Conservation (phyloP, 176 grass and related monocot genomes). For the Alloteropsis semialata region DNA sequence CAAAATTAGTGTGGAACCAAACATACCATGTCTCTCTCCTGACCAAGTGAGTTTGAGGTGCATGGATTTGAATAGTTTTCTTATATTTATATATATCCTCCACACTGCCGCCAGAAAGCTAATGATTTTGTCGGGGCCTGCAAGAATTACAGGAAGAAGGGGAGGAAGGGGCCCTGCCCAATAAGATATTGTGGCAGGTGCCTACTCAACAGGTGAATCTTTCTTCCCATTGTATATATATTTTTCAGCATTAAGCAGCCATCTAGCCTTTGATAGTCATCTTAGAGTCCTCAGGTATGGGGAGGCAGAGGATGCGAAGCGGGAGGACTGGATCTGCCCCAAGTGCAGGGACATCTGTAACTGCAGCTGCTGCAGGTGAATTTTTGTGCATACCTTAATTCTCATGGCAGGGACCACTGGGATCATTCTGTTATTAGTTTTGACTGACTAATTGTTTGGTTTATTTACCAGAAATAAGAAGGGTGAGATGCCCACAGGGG, state of each 20-base stretch:
- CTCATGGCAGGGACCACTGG: too few relatives aligned
- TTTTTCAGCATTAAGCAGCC: background rate
- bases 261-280: background rate
- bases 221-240: background rate
- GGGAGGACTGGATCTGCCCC: slow-evolving; percentile 64
- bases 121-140: background rate
- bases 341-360: slow-evolving; percentile 82
- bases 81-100: background rate
- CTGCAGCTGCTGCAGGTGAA: slow-evolving; percentile 84
- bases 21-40: too few relatives aligned
- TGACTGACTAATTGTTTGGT: background rate
- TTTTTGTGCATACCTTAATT: background rate
- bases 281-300: slow-evolving; percentile 48
- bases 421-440: background rate
- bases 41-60: background rate
- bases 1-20: too few relatives aligned
- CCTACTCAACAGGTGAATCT: background rate
- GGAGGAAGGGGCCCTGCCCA: background rate
- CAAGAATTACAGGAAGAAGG: background rate
- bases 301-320: slow-evolving; percentile 36
- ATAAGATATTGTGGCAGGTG: background rate
- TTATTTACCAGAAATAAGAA: background rate
- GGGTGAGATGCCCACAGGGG: background rate
- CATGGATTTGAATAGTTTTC: background rate
- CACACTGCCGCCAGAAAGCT: background rate